Percentiles rank a stretch among this genome's conserved stretches.
phyloP scores from a whole-genome alignment of 2,329 filamentous ascomycete genomes.

The Paramyrothecium roridum region DNA sequence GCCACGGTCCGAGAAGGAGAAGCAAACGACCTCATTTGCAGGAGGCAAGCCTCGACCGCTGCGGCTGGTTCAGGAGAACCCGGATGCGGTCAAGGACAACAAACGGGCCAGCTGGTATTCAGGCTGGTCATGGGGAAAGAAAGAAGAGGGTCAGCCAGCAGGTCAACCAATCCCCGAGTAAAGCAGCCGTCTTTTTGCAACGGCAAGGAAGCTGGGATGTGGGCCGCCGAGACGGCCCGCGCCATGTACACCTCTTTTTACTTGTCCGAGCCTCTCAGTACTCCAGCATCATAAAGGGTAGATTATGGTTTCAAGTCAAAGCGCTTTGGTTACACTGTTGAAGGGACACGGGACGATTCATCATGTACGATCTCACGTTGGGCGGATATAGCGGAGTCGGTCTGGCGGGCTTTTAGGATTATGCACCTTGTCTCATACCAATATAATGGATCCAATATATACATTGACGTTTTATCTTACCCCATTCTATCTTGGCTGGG shows the following conservation, averaged over 20 bases:
- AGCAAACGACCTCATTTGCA: constrained; percentile 52
- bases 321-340: constrained; percentile 8
- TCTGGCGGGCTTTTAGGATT: constrained; percentile 24
- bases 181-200: background rate
- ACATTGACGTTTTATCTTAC: constrained; percentile 14
- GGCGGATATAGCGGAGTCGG: constrained; percentile 24
- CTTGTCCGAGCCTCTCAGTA: constrained; percentile 2
- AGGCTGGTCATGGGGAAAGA: constrained; percentile 53
- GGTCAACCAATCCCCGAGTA: constrained; percentile 30
- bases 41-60: constrained; percentile 78
- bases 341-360: constrained; percentile 17
- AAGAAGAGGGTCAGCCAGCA: constrained; percentile 39
- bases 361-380: constrained; percentile 25
- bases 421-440: constrained; percentile 8
- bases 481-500: background rate
- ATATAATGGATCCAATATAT: constrained; percentile 1
- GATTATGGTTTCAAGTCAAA: too few relatives aligned
- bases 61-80: constrained; percentile 79
- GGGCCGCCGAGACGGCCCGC: background rate
- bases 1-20: constrained; percentile 46
- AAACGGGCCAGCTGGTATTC: constrained; percentile 64
- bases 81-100: constrained; percentile 46
- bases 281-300: background rate
- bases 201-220: constrained; percentile 3
- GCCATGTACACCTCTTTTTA: constrained; percentile 2